These are phyloP conservation scores for Debaryomyces sp. DNA, from an alignment of 1,139 yeast genomes.

Conservation along the genomic window DNA sequence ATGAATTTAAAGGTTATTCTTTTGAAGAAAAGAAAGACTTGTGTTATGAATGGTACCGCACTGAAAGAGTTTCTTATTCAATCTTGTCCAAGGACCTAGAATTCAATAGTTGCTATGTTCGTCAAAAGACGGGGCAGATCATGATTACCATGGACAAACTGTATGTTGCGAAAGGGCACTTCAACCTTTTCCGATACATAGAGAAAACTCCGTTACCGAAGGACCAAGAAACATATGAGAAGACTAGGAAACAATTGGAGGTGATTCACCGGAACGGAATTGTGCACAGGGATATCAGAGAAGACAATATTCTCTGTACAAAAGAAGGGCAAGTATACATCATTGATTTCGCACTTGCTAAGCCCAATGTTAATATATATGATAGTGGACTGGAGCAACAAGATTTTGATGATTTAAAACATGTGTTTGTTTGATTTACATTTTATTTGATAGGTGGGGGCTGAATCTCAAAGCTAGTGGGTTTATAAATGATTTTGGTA, in stretches of 20 bases:
- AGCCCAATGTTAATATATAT: not conserved
- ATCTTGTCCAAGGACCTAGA: not conserved
- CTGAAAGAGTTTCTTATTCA: not conserved
- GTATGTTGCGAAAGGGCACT: slow-evolving; percentile 3
- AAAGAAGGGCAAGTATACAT: not conserved
- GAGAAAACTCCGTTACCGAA: slow-evolving; percentile 2
- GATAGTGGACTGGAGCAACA: not conserved
- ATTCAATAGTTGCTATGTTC: slow-evolving; percentile 7
- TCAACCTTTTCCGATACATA: slow-evolving; percentile 5
- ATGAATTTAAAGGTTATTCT: not conserved
- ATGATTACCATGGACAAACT: not conserved
- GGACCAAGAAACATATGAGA: slow-evolving; percentile 4
- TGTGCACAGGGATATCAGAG: slow-evolving; percentile 5
- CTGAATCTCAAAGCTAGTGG: not conserved
- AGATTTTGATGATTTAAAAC: not conserved
- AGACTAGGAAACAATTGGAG: not conserved
- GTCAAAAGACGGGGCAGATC: not conserved
- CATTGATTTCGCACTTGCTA: not conserved
- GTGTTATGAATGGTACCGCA: not conserved
- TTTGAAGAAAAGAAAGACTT: not conserved
- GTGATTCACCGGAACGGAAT: slow-evolving; percentile 6
- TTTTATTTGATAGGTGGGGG: not conserved
- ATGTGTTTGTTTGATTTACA: not conserved
- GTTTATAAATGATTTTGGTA: not conserved
- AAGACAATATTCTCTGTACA: slow-evolving; percentile 4